Percentiles rank a stretch among this genome's conserved stretches.
These are phyloP conservation scores for Diaporthe ilicicola DNA, from an alignment of 2,329 filamentous ascomycete genomes.

Conservation along the genomic window DNA sequence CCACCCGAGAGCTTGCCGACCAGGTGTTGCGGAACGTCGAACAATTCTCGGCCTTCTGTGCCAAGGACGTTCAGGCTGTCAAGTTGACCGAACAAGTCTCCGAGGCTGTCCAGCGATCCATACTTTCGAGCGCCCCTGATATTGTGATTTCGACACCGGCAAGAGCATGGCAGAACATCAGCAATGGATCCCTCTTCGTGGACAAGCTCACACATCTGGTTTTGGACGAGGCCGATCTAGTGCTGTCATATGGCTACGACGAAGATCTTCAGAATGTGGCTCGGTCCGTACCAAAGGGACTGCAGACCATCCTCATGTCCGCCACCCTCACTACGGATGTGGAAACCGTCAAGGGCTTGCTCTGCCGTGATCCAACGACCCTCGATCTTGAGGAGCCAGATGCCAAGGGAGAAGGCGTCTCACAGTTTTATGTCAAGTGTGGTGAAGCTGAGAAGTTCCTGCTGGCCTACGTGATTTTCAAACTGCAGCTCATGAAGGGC, in stretches of 20 bases:
- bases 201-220: conserved; percentile 79
- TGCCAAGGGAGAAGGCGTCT: conserved; percentile 77
- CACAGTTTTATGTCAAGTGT: conserved; percentile 89
- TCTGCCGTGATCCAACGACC: conserved; percentile 82
- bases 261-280: conserved; percentile 86
- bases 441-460: conserved; percentile 98
- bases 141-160: conserved; percentile 91
- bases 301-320: conserved; percentile 93
- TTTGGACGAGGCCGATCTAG: conserved; percentile 92
- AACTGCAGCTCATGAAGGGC: conserved; percentile 90
- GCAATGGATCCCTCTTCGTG: conserved; percentile 74
- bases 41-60: conserved; percentile 81
- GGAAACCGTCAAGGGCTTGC: conserved; percentile 83
- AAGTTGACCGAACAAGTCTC: conserved; percentile 93
- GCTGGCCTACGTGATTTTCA: conserved; percentile 92
- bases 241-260: conserved; percentile 93
- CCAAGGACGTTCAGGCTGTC: conserved; percentile 81
- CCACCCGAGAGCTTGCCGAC: conserved; percentile 91
- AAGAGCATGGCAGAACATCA: conserved; percentile 81
- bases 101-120: conserved; percentile 85
- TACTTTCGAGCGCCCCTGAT: conserved; percentile 86
- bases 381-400: conserved; percentile 87
- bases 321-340: conserved; percentile 91
- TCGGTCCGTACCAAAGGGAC: conserved; percentile 79
- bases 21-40: conserved; percentile 86